phyloP scores from a whole-genome alignment of 1,284 basidiomycete species.

The Sporisorium graminicola region DNA sequence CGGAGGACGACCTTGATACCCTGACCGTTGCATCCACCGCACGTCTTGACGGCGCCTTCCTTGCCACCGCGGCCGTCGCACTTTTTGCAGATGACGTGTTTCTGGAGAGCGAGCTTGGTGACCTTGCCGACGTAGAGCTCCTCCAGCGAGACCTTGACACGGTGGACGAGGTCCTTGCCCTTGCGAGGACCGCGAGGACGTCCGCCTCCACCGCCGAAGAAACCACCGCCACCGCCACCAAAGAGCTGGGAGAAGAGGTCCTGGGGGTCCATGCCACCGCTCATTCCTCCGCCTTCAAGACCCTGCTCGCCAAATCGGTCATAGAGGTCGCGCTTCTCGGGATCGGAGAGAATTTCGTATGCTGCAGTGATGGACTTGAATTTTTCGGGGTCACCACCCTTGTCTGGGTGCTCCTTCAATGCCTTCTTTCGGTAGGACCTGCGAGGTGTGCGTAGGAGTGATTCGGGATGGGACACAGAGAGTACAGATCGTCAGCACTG shows the following conservation, averaged over 20 bases:
- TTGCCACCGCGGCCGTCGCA: slow-evolving; percentile 98
- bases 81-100: slow-evolving; percentile 91
- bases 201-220: slow-evolving; percentile 76
- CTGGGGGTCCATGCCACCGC: slow-evolving; percentile 94
- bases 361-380: slow-evolving; percentile 99
- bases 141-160: slow-evolving; percentile 93
- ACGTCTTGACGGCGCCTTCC: slow-evolving; percentile 89
- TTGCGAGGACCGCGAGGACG: slow-evolving; percentile 86
- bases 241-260: slow-evolving; percentile 99
- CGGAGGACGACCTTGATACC: slow-evolving; percentile 92
- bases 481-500: slow-evolving; percentile 11
- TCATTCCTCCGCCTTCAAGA: slow-evolving; percentile 75
- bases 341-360: slow-evolving; percentile 93
- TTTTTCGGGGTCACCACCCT: slow-evolving; percentile 91
- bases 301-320: slow-evolving; percentile 95
- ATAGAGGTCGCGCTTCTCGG: slow-evolving; percentile 79
- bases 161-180: slow-evolving; percentile 98
- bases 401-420: slow-evolving; percentile 83
- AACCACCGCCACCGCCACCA: slow-evolving; percentile 76
- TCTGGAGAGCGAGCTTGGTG: slow-evolving; percentile 95
- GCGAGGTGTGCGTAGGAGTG: background rate
- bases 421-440: slow-evolving; percentile 63
- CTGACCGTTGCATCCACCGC: slow-evolving; percentile 85
- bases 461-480: background rate
- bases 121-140: slow-evolving; percentile 99